Evolutionary conservation across 1,284 basidiomycete species (phyloP).

Genomic region (Malassezia restricta): DNA sequence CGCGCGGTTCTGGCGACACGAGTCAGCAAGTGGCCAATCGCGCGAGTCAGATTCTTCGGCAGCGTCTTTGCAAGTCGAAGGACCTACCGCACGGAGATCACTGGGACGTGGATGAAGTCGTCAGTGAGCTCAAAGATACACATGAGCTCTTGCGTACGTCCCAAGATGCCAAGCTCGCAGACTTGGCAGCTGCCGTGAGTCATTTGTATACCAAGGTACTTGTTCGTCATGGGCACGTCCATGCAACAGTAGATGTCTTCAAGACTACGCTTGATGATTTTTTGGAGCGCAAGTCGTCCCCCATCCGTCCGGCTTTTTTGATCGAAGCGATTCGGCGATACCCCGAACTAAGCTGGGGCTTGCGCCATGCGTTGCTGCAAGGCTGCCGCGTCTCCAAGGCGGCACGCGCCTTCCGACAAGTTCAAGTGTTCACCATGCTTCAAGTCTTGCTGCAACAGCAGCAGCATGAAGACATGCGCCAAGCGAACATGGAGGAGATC

Average conservation of each 20-base stretch:
- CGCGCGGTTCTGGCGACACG: conserved; percentile 38
- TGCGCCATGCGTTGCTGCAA: conserved; percentile 56
- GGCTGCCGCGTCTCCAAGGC: conserved; percentile 40
- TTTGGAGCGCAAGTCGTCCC: conserved; percentile 65
- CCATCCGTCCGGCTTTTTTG: conserved; percentile 64
- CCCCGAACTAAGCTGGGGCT: conserved; percentile 58
- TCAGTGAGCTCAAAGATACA: conserved; percentile 55
- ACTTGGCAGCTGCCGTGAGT: conserved; percentile 57
- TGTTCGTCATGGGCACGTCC: conserved; percentile 12
- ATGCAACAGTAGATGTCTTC: conserved; percentile 49
- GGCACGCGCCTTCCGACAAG: conserved; percentile 27
- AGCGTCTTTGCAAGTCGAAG: conserved; percentile 63
- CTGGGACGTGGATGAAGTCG: conserved; percentile 49
- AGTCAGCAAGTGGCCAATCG: conserved; percentile 65
- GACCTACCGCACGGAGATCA: conserved; percentile 52
- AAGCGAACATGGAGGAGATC: conserved; percentile 47
- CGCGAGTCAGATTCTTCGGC: conserved; percentile 63
- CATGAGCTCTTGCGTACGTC: conserved; percentile 64
- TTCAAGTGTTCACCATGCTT: conserved; percentile 63
- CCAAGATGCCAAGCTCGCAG: conserved; percentile 55
- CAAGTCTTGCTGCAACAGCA: conserved; percentile 56
- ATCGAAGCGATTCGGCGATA: conserved; percentile 63
- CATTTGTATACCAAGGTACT: conserved; percentile 55
- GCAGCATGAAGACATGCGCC: conserved; percentile 31
- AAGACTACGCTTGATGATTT: conserved; percentile 64